These are phyloP conservation scores for Peniophora sp. DNA, from an alignment of 1,284 basidiomycete genomes.

Conservation along the genomic window DNA sequence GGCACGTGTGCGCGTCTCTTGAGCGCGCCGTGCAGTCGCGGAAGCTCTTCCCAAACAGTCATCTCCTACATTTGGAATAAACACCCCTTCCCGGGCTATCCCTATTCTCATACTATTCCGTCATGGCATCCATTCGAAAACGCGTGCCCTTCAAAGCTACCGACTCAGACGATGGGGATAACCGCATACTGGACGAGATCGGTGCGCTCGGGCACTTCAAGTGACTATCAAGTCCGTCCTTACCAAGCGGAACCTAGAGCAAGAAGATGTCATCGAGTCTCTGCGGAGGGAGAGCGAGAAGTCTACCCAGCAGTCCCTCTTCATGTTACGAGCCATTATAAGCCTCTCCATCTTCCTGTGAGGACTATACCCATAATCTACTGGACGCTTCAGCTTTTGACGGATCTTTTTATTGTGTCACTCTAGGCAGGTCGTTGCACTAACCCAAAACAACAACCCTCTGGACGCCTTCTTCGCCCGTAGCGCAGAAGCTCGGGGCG, in stretches of 20 bases:
- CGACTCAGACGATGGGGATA: background rate
- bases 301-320: background rate
- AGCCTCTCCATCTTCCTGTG: constrained; percentile 36
- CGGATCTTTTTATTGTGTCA: constrained; percentile 25
- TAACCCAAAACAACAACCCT: constrained; percentile 31
- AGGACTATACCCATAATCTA: background rate
- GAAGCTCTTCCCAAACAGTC: background rate
- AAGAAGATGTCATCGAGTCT: constrained; percentile 13
- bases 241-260: constrained; percentile 20
- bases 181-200: background rate
- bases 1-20: background rate
- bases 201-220: background rate
- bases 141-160: constrained; percentile 31
- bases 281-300: background rate
- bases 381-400: background rate
- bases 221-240: constrained; percentile 3
- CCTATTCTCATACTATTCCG: background rate
- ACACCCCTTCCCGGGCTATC: background rate
- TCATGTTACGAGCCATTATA: constrained; percentile 27
- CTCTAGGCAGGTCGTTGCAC: constrained; percentile 30
- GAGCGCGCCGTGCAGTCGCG: background rate
- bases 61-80: background rate
- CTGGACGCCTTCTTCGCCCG: constrained; percentile 16
- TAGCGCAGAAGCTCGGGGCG: background rate
- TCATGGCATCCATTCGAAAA: constrained; percentile 28